Base-by-base conservation (phyloP, 495 filamentous ascomycete genomes). In the Annulohypoxylon stygium region DNA sequence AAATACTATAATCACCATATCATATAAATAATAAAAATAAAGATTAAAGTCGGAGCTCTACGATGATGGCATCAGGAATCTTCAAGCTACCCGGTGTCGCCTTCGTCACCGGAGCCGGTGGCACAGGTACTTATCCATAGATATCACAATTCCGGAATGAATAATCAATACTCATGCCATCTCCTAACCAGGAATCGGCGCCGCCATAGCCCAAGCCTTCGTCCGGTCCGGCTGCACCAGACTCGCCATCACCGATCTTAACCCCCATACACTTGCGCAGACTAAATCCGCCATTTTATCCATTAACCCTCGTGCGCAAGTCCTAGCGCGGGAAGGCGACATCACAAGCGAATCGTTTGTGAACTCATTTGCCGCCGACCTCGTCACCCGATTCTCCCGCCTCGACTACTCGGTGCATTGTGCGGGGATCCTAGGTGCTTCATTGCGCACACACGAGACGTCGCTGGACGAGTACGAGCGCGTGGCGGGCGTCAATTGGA, bases 331-430 rank as follows among this genome's bases (percentile, higher is more conserved):
- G 11, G 65, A 78, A 1, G 85, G 82, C 12, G 81, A 88, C 48
- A 77, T 88, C 33, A 65, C 83, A 0, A 75, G 81, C 8, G 84
- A 86, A 53, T 51, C 70, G 9, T 84, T 84, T 37, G 82, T 87
- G 9, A 78, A 84, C 0, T 67, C 70, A 0, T 81, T 88, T 20
- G 77, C 83, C 9, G 61, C 73, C 0, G 70, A 78, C 11, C 73
- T 79, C 0, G 78, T 80, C 0, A 25, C 45, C 8, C 58, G 59
- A 16, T 86, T 85, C 57, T 80, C 80, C 0, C 78, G 87, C 11
- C 69, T 89, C 0, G 87, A 89, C 65, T 88, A 88, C 76, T 81
- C 75, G 4, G 85, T 87, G 3, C 87, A 85, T 63, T 83, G 81
- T 65, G 86, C 86, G 3, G 87, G 87, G 30, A 43, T 69, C 1